Evolutionary conservation across 2,329 filamentous ascomycete genomes (phyloP).

Genomic region (Talaromyces islandicus): DNA sequence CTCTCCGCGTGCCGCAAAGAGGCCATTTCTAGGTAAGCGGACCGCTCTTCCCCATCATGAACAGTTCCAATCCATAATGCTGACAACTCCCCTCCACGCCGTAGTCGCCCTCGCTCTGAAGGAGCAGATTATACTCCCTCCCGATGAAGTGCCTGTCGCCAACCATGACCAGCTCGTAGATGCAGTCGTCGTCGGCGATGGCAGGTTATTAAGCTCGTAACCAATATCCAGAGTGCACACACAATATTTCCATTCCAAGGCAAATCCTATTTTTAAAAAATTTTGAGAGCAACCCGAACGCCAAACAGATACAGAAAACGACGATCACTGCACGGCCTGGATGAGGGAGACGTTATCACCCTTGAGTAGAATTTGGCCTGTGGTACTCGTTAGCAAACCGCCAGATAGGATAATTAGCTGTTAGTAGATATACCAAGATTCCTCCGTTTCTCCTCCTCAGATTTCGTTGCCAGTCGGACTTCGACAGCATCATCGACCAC

Average conservation of each 20-base stretch:
- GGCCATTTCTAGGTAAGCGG: slow-evolving; percentile 55
- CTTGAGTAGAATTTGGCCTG: slow-evolving; percentile 80
- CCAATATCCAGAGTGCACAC: not conserved
- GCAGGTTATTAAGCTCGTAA: slow-evolving; percentile 43
- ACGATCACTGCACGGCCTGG: slow-evolving; percentile 45
- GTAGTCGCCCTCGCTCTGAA: slow-evolving; percentile 73
- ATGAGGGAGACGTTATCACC: slow-evolving; percentile 84
- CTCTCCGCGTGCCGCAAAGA: slow-evolving; percentile 30
- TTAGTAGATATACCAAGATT: slow-evolving; percentile 58
- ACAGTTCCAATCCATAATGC: not conserved
- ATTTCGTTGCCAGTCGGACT: slow-evolving; percentile 78
- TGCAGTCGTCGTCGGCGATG: slow-evolving; percentile 67
- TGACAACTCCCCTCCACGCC: slow-evolving; percentile 15
- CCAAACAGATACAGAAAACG: slow-evolving; percentile 8
- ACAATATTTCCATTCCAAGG: slow-evolving; percentile 10
- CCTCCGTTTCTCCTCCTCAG: slow-evolving; percentile 70
- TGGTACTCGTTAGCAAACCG: slow-evolving; percentile 10
- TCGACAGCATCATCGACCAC: slow-evolving; percentile 94
- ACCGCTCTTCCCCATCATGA: slow-evolving; percentile 8
- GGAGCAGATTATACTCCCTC: slow-evolving; percentile 71
- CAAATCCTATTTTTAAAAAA: slow-evolving; percentile 13
- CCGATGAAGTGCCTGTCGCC: slow-evolving; percentile 65
- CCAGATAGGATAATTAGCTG: not conserved
- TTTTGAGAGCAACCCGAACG: slow-evolving; percentile 8
- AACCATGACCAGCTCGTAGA: slow-evolving; percentile 74